These are phyloP conservation scores for Agrocybe chaxingu DNA, from an alignment of 768 basidiomycete genomes.

Conservation along the genomic window DNA sequence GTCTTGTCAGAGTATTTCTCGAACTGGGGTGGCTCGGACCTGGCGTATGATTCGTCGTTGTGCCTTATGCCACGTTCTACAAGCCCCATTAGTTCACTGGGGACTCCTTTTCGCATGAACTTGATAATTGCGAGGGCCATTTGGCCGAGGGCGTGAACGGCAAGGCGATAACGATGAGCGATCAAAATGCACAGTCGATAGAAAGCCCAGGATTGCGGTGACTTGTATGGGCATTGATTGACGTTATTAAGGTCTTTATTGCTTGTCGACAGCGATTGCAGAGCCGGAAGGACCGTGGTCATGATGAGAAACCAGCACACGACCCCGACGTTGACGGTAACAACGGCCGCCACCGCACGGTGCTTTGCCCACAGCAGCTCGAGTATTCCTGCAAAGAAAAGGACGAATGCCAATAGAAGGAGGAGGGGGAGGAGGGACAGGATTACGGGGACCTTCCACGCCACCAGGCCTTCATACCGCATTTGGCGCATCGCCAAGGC, in stretches of 20 bases:
- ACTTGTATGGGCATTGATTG: conserved; percentile 23
- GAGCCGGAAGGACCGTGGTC: conserved; percentile 21
- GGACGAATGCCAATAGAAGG: conserved; percentile 21
- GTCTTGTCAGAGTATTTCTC: conserved; percentile 6
- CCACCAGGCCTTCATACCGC: conserved; percentile 20
- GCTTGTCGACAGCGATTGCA: conserved; percentile 13
- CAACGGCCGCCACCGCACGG: conserved; percentile 12
- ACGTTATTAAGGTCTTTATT: conserved; percentile 6
- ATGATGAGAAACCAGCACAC: conserved; percentile 15
- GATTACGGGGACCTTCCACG: conserved; percentile 24
- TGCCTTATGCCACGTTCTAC: no score
- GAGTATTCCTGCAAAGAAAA: conserved; percentile 26
- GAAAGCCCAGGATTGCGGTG: conserved; percentile 23
- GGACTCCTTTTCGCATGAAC: neutral
- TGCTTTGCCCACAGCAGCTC: conserved; percentile 20
- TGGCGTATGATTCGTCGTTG: no score
- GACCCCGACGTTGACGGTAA: conserved; percentile 15
- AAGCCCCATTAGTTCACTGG: no score
- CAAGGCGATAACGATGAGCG: neutral
- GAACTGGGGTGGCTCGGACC: conserved; percentile 2
- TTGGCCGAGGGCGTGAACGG: neutral
- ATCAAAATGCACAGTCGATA: conserved; percentile 5
- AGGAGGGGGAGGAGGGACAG: conserved; percentile 22
- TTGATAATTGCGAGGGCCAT: neutral
- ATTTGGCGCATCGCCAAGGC: conserved; percentile 22